phyloP scores from a whole-genome alignment of 305 asterid species.

The Solanum hybrid region DNA sequence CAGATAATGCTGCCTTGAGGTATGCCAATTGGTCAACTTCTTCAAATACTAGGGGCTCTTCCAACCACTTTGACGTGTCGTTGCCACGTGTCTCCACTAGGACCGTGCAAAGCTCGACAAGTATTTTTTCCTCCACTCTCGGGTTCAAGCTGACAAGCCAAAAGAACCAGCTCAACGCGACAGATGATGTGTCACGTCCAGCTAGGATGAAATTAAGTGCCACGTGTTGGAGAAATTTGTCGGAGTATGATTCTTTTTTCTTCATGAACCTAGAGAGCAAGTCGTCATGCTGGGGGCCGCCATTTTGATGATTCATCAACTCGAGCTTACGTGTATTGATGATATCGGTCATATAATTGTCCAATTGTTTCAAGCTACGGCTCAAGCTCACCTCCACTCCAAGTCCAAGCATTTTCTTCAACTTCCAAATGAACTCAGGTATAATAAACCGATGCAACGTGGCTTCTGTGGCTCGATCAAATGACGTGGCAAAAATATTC shows the following conservation, averaged over 20 bases:
- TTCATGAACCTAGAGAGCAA: constrained; percentile 53
- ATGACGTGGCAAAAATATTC: constrained; percentile 46
- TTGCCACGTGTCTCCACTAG: constrained; percentile 39
- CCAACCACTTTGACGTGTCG: constrained; percentile 31
- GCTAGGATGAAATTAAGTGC: constrained; percentile 66
- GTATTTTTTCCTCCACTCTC: constrained; percentile 43
- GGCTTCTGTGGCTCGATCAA: constrained; percentile 71
- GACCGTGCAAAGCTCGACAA: constrained; percentile 24
- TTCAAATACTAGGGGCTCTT: constrained; percentile 44
- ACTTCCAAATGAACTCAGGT: constrained; percentile 52
- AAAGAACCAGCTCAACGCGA: constrained; percentile 67
- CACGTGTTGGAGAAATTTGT: constrained; percentile 48
- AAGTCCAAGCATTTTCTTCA: constrained; percentile 46
- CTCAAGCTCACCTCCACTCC: constrained; percentile 45
- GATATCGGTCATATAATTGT: constrained; percentile 39
- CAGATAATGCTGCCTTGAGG: constrained; percentile 55
- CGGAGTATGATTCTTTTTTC: constrained; percentile 39
- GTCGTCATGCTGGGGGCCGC: constrained; percentile 45
- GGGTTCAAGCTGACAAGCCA: constrained; percentile 40
- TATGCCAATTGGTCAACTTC: constrained; percentile 46
- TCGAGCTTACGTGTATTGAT: constrained; percentile 53
- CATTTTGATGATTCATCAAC: constrained; percentile 27
- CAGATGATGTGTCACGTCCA: constrained; percentile 73
- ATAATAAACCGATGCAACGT: constrained; percentile 42
- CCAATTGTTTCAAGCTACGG: constrained; percentile 39